Evolutionary conservation across 495 filamentous ascomycete genomes (phyloP), one percentile per base, ranked within the genome.

Genomic region (Friedmanniomyces simplex): DNA sequence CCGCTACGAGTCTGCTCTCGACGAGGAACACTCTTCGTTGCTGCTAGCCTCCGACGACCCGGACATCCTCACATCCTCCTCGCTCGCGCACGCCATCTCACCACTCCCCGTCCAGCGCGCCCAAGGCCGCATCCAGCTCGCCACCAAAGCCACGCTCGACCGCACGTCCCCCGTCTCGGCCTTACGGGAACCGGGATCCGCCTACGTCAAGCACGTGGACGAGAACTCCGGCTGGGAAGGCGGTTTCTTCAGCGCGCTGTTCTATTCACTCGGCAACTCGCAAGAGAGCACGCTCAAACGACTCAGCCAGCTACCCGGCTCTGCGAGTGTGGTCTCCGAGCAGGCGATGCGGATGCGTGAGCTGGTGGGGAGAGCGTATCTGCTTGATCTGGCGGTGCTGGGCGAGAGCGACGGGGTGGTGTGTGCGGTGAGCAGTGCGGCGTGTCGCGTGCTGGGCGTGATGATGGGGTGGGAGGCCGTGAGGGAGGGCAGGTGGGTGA

Each of bases 381-480:
- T 86, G 57, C 74, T 87, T 63, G 86, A 91, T 66, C 63, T 91
- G 48, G 78, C 81, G 20, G 82, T 89, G 26, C 64, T 91, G 24
- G 81, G 80, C 1, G 72, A 71, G 36, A 82, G 81, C 48, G 82
- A 86, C 64, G 74, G 66, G 13, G 73, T 88, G 14, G 76, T 89
- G 1, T 89, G 85, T 62, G 81, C 79, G 11, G 82, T 85, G 30
- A 83, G 81, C 49, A 75, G 80, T 50, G 75, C 77, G 59, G 82
- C 79, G 2, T 91, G 87, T 63, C 71, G 83, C 24, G 43, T 90
- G 48, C 59, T 91, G 48, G 87, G 80, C 21, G 84, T 91, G 49
- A 83, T 89, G 76, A 81, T 88, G 83, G 86, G 85, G 0, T 89
- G 87, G 87, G 82, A 88, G 20, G 82, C 77, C 22, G 71, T 88